phyloP scores from a whole-genome alignment of 2,329 filamentous ascomycete species.

The Aspergillus sp. region DNA sequence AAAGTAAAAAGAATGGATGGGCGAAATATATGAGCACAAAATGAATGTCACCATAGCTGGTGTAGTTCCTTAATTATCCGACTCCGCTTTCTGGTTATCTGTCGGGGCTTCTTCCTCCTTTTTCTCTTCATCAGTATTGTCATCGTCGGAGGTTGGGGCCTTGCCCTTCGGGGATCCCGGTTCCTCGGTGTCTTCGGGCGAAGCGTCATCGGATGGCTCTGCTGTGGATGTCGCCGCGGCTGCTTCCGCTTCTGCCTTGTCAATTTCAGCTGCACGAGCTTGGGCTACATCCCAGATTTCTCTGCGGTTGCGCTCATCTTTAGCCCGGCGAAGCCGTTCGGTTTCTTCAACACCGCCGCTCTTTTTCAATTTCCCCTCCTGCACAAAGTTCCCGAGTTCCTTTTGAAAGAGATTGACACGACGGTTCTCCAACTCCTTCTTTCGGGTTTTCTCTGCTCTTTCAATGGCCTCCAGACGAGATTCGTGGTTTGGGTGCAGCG shows the following conservation, averaged over 20 bases:
- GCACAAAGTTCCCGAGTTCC: conserved; percentile 81
- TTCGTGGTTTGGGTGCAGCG: conserved; percentile 92
- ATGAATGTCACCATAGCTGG: conserved; percentile 4
- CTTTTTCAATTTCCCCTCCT: conserved; percentile 92
- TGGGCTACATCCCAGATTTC: conserved; percentile 65
- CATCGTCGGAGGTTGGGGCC: conserved; percentile 6
- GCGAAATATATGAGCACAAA: conserved; percentile 1
- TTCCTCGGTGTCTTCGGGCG: conserved; percentile 7
- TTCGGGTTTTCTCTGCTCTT: conserved; percentile 86
- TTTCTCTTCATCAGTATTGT: conserved; percentile 2
- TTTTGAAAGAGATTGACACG: conserved; percentile 75
- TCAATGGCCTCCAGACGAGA: conserved; percentile 92
- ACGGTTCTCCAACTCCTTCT: conserved; percentile 81
- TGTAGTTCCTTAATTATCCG: conserved; percentile 2
- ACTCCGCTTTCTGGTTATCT: not conserved
- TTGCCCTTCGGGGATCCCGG: conserved; percentile 11
- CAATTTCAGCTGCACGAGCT: conserved; percentile 52
- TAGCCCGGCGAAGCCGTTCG: conserved; percentile 77
- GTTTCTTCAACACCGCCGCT: conserved; percentile 93
- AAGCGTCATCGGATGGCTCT: conserved; percentile 13
- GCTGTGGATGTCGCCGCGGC: conserved; percentile 19
- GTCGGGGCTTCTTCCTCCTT: not conserved
- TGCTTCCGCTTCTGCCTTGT: conserved; percentile 34
- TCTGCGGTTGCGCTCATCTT: conserved; percentile 80
- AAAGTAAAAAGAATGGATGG: not conserved